Evolutionary conservation across 768 basidiomycete species (phyloP).

Genomic region (Gymnopilus dilepis): DNA sequence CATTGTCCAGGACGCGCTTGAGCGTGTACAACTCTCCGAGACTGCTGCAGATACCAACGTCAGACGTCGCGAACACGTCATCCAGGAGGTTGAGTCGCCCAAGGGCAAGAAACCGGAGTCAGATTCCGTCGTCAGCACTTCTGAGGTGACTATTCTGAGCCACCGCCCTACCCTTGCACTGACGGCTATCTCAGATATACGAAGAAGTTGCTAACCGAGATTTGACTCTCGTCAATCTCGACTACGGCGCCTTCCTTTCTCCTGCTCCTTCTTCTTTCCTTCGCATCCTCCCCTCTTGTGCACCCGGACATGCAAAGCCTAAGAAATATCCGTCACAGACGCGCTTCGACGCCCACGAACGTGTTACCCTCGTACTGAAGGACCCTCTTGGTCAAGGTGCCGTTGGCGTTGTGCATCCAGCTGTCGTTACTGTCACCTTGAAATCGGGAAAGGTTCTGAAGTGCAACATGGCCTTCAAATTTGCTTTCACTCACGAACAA

Average conservation of each 20-base stretch:
- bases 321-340: neutral
- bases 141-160: neutral
- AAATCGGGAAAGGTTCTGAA: neutral
- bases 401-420: constrained; percentile 17
- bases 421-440: neutral
- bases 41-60: too few species aligned
- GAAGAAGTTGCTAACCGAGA: neutral
- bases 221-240: neutral
- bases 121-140: neutral
- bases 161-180: neutral
- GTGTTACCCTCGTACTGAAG: neutral
- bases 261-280: constrained; percentile 7
- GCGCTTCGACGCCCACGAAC: neutral
- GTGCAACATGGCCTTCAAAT: constrained; percentile 15
- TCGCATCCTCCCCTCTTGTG: neutral
- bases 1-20: constrained; percentile 10
- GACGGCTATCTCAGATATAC: neutral
- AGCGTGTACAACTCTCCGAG: neutral
- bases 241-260: constrained; percentile 4
- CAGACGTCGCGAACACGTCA: too few species aligned
- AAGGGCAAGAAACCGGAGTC: neutral
- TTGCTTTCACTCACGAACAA: constrained; percentile 16
- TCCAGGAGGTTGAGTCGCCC: too few species aligned
- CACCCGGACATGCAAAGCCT: neutral
- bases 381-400: constrained; percentile 15